phyloP scores from a whole-genome alignment of 108 stramenopile genomes.

The Pinguiococcus pyrenoidosus region DNA sequence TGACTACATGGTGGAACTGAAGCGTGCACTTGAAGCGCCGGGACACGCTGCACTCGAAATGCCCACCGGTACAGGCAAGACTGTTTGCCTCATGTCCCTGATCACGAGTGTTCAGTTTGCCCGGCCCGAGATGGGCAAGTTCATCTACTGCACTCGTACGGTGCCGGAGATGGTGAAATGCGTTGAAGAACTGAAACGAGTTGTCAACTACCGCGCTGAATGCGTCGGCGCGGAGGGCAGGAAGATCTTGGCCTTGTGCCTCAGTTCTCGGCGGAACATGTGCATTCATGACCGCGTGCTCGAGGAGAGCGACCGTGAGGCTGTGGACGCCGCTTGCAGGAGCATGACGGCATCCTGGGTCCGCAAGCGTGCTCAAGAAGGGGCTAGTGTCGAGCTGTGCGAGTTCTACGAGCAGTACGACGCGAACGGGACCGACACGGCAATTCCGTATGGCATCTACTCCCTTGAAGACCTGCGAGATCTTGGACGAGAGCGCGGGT shows the following conservation, averaged over 20 bases:
- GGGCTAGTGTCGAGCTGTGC: conserved; percentile 63
- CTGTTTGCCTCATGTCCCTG: conserved; percentile 77
- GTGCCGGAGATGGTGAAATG: conserved; percentile 99
- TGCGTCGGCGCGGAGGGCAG: conserved; percentile 41
- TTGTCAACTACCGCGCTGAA: conserved; percentile 68
- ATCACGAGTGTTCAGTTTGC: conserved; percentile 95
- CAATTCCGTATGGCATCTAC: conserved; percentile 66
- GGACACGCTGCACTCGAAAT: conserved; percentile 95
- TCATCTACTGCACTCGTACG: conserved; percentile 98
- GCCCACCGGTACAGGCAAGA: conserved; percentile 89
- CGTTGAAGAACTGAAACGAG: conserved; percentile 87
- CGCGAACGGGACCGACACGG: conserved; percentile 43
- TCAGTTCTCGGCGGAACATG: conserved; percentile 93
- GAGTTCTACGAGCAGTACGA: conserved; percentile 75
- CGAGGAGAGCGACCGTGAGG: conserved; percentile 83
- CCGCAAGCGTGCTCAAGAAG: conserved; percentile 36
- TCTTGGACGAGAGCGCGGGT: conserved; percentile 68
- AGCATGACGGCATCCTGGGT: conserved; percentile 96
- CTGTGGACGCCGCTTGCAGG: conserved; percentile 89
- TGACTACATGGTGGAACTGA: conserved; percentile 96
- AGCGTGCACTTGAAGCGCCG: conserved; percentile 84
- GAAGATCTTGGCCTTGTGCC: conserved; percentile 73
- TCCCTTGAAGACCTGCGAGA: conserved; percentile 77
- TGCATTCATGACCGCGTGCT: conserved; percentile 91
- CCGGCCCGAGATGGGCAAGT: conserved; percentile 74